Base-by-base conservation (phyloP, 1,139 yeast species). In the Debaryomyces singareniensis region DNA sequence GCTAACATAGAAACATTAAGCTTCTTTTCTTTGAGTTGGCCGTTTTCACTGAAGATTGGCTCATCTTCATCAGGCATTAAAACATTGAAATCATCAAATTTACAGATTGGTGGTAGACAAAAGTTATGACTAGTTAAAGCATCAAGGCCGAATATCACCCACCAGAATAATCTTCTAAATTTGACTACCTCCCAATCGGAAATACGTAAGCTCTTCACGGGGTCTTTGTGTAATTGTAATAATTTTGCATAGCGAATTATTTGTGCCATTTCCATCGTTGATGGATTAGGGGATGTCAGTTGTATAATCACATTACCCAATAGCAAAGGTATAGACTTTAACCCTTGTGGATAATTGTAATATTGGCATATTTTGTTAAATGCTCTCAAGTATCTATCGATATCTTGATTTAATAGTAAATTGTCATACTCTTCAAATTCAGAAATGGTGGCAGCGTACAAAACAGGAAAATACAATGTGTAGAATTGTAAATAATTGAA, bases 91-190 rank as follows among this genome's bases (percentile, higher is more conserved):
- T 75, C 79, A 27, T 67, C 71, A 32, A 61, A 53, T 37, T 61
- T 61, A 35, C 78, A 71, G 20, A 72, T 63, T 1, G 84, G 83
- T 0, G 78, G 70, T 22, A 75, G 51, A 44, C 77, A 70, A 31
- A 72, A 68, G 39, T 75, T 75, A 37, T 74, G 70, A 16, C 80
- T 68, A 3, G 78, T 70, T 33, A 74, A 55, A 3, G 75, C 69
- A 45, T 77, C 84, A 32, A 77, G 53, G 12, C 75, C 74, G 41
- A 75, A 75, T 4, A 76, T 72, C 22, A 74, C 75, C 81, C 82
- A 77, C 82, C 83, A 77, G 12, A 77, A 47, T 32, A 74, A 45
- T 43, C 83, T 58, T 46, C 79, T 59, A 29, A 68, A 60, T 35
- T 72, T 75, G 4, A 75, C 63, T 9, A 67, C 59, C 32, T 61